Evolutionary conservation across 2,329 filamentous ascomycete genomes (phyloP).

Genomic region (Trichoderma harzianum): DNA sequence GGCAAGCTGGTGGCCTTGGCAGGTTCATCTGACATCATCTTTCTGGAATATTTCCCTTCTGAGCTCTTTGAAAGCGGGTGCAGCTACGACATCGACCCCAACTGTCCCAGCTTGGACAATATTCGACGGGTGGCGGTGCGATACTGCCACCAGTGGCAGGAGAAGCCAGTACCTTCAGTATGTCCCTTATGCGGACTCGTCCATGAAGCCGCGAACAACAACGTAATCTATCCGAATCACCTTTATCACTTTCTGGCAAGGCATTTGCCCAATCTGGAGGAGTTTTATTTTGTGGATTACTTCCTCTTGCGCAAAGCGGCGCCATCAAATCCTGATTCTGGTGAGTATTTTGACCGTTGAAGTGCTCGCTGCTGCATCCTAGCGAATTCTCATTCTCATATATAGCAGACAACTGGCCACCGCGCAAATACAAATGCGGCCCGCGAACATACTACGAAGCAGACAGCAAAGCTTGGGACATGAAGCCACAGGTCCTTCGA

Average conservation of each 20-base stretch:
- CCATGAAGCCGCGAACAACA: constrained; percentile 26
- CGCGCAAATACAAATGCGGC: constrained; percentile 14
- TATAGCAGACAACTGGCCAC: background rate
- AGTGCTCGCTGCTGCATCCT: background rate
- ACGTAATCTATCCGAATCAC: constrained; percentile 36
- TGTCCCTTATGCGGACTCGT: constrained; percentile 36
- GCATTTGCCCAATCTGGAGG: constrained; percentile 40
- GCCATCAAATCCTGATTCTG: background rate
- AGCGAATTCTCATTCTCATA: background rate
- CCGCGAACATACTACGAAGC: constrained; percentile 35
- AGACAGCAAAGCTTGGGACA: constrained; percentile 33
- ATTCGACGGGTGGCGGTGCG: constrained; percentile 41
- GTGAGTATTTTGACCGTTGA: background rate
- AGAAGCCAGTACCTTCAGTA: constrained; percentile 24
- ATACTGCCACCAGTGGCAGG: constrained; percentile 42
- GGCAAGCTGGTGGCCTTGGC: constrained; percentile 32
- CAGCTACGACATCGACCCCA: constrained; percentile 27
- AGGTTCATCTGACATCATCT: constrained; percentile 31
- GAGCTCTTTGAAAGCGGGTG: constrained; percentile 28
- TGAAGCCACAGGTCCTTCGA: constrained; percentile 35
- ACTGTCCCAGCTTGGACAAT: constrained; percentile 30
- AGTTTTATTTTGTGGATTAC: constrained; percentile 46
- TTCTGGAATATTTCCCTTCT: constrained; percentile 35
- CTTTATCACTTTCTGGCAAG: constrained; percentile 44
- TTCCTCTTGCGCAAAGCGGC: constrained; percentile 33